Conservation (phyloP, 345 rosid genomes). For the Murraya koenigii region DNA sequence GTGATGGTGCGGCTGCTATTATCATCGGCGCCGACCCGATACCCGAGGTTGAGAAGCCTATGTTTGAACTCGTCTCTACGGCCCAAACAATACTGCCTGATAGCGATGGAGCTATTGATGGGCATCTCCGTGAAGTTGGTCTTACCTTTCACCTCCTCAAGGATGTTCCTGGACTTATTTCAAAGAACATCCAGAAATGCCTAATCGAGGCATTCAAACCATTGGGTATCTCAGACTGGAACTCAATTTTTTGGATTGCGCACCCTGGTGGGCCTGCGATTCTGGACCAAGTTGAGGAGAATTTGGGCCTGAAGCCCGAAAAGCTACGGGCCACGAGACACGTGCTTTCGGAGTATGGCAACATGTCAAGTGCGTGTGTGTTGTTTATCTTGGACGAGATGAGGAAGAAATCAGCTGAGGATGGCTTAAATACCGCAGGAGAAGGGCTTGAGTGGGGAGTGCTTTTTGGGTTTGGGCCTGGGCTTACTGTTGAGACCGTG, state of each 20-base stretch:
- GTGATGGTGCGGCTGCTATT: conserved; percentile 47
- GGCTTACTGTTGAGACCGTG: conserved; percentile 49
- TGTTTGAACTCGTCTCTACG: conserved; percentile 39
- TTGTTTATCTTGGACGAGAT: conserved; percentile 46
- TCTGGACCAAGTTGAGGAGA: conserved; percentile 40
- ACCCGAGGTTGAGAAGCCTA: conserved; percentile 28
- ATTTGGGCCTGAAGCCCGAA: conserved; percentile 32
- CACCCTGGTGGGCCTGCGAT: conserved; percentile 60
- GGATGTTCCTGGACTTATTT: conserved; percentile 43
- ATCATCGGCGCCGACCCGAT: conserved; percentile 47
- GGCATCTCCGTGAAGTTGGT: conserved; percentile 51
- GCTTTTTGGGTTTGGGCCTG: conserved; percentile 54
- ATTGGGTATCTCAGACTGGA: conserved; percentile 48
- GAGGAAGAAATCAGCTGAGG: conserved; percentile 36
- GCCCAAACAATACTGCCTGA: conserved; percentile 46
- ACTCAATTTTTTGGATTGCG: conserved; percentile 49
- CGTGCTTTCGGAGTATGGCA: conserved; percentile 41
- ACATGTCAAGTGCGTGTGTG: conserved; percentile 47
- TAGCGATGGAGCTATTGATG: conserved; percentile 49
- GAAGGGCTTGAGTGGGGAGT: conserved; percentile 64
- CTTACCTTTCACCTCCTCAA: conserved; percentile 42
- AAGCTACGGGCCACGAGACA: conserved; percentile 37
- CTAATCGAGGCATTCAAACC: conserved; percentile 41
- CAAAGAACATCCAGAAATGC: conserved; percentile 37
- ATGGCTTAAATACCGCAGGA: conserved; percentile 36